phyloP scores from a whole-genome alignment of 2,329 filamentous ascomycete species.

The Aspergillus phoenicis region DNA sequence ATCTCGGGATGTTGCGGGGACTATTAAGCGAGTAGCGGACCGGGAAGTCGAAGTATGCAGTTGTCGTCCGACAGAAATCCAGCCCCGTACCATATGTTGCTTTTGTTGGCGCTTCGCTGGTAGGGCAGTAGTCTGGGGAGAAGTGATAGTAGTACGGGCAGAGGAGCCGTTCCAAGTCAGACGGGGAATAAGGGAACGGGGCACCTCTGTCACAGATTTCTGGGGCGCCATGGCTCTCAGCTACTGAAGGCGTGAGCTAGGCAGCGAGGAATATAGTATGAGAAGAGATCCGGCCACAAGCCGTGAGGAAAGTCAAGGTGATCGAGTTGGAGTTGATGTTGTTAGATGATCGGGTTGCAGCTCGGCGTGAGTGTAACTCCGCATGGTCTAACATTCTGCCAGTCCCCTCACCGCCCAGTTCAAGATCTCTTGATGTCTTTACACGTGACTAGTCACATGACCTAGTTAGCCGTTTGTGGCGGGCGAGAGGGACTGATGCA shows the following conservation, averaged over 20 bases:
- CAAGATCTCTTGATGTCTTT: too few relatives aligned
- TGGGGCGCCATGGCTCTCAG: slow-evolving; percentile 41
- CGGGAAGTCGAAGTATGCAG: slow-evolving; percentile 18
- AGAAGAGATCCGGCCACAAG: not conserved
- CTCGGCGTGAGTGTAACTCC: too few relatives aligned
- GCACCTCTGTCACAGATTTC: slow-evolving; percentile 47
- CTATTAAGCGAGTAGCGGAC: slow-evolving; percentile 15
- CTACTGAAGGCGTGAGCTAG: not conserved
- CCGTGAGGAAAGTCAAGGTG: not conserved
- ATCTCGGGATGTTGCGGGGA: slow-evolving; percentile 17
- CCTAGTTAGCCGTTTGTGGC: too few relatives aligned
- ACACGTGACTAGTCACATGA: too few relatives aligned
- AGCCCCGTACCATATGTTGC: slow-evolving; percentile 26
- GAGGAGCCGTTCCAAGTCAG: slow-evolving; percentile 46
- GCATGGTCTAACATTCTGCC: too few relatives aligned
- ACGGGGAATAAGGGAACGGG: slow-evolving; percentile 46
- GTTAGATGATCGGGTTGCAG: not conserved
- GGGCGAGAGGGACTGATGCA: too few relatives aligned
- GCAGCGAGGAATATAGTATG: not conserved
- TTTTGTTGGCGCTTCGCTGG: slow-evolving; percentile 27
- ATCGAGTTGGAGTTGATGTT: not conserved
- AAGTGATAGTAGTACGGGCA: slow-evolving; percentile 33
- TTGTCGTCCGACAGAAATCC: slow-evolving; percentile 27
- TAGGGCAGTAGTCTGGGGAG: slow-evolving; percentile 30
- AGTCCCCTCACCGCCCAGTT: too few relatives aligned